Evolutionary conservation across 1,284 basidiomycete species (phyloP), one percentile per base, ranked within the genome.

Genomic region (Dichomitus squalens): DNA sequence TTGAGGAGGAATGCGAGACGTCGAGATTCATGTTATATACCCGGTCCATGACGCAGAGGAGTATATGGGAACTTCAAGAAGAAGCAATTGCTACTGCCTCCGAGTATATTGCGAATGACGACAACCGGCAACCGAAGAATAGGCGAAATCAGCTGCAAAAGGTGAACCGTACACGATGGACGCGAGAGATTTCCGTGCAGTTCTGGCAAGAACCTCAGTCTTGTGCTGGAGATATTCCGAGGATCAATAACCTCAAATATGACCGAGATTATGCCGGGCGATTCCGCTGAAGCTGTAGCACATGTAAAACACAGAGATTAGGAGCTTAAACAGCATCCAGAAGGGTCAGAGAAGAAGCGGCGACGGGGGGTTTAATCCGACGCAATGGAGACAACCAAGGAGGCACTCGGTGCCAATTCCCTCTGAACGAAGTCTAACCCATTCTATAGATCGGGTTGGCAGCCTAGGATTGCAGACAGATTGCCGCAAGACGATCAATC

Each of bases 61-160:
- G 36, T 33, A 33, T n/a, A 47, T 44, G 29, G 44, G 46, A 38
- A 43, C 33, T 35, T 39, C n/a, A n/a, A n/a, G 25, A 23, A 43
- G 18, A 12, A 44, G 29, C 29, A 2, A 43, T 23, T 31, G 21
- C 34, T 60, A 63, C 49, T 63, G 54, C 51, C 58, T 38, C 61
- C 61, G 61, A 60, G 46, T 52, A 58, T 54, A 33, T 43, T 20
- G 61, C 61, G 61, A 48, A 29, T 25, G 43, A 33, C 48, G 35
- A 39, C 46, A 35, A 12, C 48, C 46, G 51, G 29, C 33, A 34
- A 34, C 61, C 61, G 61, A 63, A 44, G 61, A 48, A 60, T 57
- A 38, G 21, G 61, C 61, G 61, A 35, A 34, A 23, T 36, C 36
- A 49, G 40, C 35, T 33, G 61, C 52, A 51, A 58, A 50, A 52